Evolutionary conservation across 2,329 filamentous ascomycete species (phyloP), one percentile per base, ranked within the genome.

Genomic region (Geosmithia flava): DNA sequence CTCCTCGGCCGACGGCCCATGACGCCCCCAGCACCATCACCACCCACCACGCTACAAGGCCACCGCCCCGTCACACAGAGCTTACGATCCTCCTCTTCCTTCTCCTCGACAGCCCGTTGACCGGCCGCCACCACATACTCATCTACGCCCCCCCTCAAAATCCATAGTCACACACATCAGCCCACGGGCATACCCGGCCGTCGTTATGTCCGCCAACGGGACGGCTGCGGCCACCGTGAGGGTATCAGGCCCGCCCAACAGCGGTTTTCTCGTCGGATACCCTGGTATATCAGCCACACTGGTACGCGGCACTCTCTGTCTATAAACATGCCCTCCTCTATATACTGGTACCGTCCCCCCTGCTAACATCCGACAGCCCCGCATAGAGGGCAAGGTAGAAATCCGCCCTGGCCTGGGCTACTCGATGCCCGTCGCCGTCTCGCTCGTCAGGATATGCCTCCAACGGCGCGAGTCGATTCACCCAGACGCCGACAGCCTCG

Each of bases 311-410:
- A 46, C 49, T 47, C 49, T 47, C 45, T 50, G 4, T 40, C 13
- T 47, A 7, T 3, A 27, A 8, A 27, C 23, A 27, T 19, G 16
- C 8, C 15, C 39, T 17, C 7, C 33, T 30, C 41, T 13, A 37
- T 16, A 30, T 13, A 16, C 33, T n/a, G 15, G 7, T 42, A 11
- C 7, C 40, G 6, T 41, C 10, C 11, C 11, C 3, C 13, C 2
- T 46, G 37, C 43, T 49, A 37, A 48, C 47, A 30, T n/a, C 3
- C 4, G 3, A 16, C 61, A 96, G 88, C 93, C 93, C 60, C 86
- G 93, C 62, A 91, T 98, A 69, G 91, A 96, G 74, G 93, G 93
- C 58, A 95, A 93, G 64, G 93, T 98, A 62, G 93, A 97, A 70
- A 93, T 98, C 58, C 81, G 93, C 51, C 93, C 93, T 42, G 82